A percentile compares a stretch with the other conserved stretches of the same genome.
phyloP scores from a whole-genome alignment of 2,329 filamentous ascomycete species.

The Daldinia sp. region DNA sequence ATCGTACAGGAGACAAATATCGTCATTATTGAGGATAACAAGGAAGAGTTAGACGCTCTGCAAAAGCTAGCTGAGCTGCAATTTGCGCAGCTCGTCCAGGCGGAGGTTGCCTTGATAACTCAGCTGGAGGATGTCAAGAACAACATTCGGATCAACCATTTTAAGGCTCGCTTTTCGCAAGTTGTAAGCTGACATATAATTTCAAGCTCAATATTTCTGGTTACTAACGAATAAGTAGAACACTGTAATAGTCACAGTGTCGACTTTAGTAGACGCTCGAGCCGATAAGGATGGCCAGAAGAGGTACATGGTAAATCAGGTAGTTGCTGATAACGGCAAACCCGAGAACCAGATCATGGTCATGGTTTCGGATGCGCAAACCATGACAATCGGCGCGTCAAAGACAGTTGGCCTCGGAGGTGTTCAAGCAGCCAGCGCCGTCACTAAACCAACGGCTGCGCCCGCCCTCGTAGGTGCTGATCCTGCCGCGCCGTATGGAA shows the following conservation, averaged over 20 bases:
- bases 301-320: conserved; percentile 57
- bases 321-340: conserved; percentile 54
- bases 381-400: conserved; percentile 53
- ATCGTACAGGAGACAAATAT: conserved; percentile 54
- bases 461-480: conserved; percentile 46
- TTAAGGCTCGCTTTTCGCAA: conserved; percentile 54
- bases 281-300: conserved; percentile 47
- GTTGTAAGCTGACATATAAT: conserved; percentile 48
- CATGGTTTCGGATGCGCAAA: conserved; percentile 55
- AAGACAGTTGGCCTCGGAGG: conserved; percentile 40
- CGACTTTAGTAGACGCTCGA: conserved; percentile 54
- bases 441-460: conserved; percentile 35
- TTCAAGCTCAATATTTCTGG: neutral
- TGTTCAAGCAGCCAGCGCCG: conserved; percentile 41
- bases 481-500: conserved; percentile 52
- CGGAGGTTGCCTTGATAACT: conserved; percentile 53
- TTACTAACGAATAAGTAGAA: conserved; percentile 47
- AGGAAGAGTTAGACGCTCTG: conserved; percentile 53
- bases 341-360: conserved; percentile 53
- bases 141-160: conserved; percentile 57
- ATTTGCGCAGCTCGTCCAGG: conserved; percentile 55
- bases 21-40: conserved; percentile 54
- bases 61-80: conserved; percentile 54
- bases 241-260: conserved; percentile 55
- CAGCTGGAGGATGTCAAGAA: conserved; percentile 58